A percentile compares a stretch with the other conserved stretches of the same genome.
Conservation (phyloP, 805 yeast species). For the Lipomyces starkeyi region DNA sequence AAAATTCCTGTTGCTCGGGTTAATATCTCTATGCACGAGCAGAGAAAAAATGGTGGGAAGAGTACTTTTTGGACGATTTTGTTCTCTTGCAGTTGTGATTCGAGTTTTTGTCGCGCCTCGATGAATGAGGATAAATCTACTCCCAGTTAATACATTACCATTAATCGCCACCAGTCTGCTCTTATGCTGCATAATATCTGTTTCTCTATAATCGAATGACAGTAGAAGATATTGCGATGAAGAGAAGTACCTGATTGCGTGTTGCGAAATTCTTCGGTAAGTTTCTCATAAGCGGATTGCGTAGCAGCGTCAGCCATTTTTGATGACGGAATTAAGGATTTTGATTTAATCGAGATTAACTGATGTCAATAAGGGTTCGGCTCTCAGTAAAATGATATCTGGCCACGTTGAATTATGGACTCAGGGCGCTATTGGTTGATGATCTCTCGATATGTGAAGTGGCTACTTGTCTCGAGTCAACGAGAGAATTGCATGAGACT, state of each 20-base stretch:
- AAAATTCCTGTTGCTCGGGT: conserved; percentile 61
- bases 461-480: too few relatives aligned
- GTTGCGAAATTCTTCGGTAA: conserved; percentile 32
- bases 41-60: background rate
- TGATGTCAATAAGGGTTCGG: background rate
- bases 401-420: too few relatives aligned
- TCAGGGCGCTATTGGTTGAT: background rate
- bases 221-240: too few relatives aligned
- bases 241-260: conserved; percentile 31
- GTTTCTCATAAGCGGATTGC: conserved; percentile 36
- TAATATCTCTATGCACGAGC: background rate
- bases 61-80: conserved; percentile 71
- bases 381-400: background rate
- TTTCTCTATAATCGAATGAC: too few relatives aligned
- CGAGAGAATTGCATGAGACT: too few relatives aligned
- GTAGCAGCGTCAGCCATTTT: conserved; percentile 19
- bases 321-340: background rate
- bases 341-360: background rate
- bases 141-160: conserved; percentile 1
- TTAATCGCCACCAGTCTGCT: too few relatives aligned
- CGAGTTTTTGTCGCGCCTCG: conserved; percentile 80
- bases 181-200: too few relatives aligned
- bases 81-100: conserved; percentile 93
- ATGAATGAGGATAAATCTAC: conserved; percentile 56
- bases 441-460: background rate